phyloP scores from a whole-genome alignment of 768 basidiomycete genomes.

The Boletus rex-veris region DNA sequence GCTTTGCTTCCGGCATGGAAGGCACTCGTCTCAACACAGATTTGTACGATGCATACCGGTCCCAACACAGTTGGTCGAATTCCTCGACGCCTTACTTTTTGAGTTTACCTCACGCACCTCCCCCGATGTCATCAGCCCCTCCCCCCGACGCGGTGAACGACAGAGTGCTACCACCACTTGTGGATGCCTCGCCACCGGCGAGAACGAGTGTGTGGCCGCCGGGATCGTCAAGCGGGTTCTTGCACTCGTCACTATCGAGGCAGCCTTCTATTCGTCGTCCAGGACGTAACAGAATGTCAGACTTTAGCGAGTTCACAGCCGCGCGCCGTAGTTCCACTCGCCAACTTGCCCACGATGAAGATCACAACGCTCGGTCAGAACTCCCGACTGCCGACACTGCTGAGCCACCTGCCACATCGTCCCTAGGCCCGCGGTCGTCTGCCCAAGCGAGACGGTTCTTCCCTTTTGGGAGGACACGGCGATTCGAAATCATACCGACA shows the following conservation, averaged over 20 bases:
- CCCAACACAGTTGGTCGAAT: constrained; percentile 34
- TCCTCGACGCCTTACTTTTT: constrained; percentile 24
- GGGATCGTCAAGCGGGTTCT: constrained; percentile 22
- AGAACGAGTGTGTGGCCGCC: constrained; percentile 22
- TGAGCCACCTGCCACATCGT: constrained; percentile 1
- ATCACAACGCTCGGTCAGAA: constrained; percentile 13
- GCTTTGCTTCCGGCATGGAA: constrained; percentile 39
- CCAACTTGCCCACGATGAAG: constrained; percentile 30
- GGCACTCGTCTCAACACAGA: constrained; percentile 57
- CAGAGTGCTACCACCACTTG: constrained; percentile 28
- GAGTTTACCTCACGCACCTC: constrained; percentile 22
- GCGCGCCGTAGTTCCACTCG: constrained; percentile 55
- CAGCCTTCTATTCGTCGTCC: constrained; percentile 63
- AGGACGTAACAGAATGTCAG: constrained; percentile 49
- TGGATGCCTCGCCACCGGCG: constrained; percentile 24
- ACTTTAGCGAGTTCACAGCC: constrained; percentile 71
- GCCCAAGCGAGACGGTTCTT: constrained; percentile 51
- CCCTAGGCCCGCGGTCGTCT: constrained; percentile 13
- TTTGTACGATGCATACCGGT: constrained; percentile 60
- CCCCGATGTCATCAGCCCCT: constrained; percentile 27
- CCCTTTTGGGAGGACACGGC: constrained; percentile 47
- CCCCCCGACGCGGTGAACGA: constrained; percentile 23
- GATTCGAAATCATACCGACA: constrained; percentile 37
- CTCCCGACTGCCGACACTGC: not conserved
- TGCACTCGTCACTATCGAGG: constrained; percentile 42